Conservation (phyloP, 2,329 filamentous ascomycete species). For the Xylariaceae sp. region DNA sequence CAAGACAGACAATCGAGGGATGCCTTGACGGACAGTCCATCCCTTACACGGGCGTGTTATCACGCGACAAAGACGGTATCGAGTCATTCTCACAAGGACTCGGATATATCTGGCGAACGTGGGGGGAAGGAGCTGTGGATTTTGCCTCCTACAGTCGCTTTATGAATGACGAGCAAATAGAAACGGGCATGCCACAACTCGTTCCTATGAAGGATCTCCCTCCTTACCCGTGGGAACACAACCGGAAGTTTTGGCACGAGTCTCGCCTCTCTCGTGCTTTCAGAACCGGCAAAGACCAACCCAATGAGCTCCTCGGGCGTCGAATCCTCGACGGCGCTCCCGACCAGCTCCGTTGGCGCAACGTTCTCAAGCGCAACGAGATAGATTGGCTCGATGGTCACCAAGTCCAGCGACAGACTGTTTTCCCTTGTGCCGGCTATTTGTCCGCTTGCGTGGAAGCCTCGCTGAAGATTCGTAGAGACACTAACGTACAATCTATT, state of each 20-base stretch:
- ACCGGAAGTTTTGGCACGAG: slow-evolving; percentile 5
- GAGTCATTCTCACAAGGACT: too few relatives aligned
- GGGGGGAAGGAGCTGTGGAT: too few relatives aligned
- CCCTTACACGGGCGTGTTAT: slow-evolving; percentile 1
- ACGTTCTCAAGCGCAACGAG: neutral
- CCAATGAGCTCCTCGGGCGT: neutral
- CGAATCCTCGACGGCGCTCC: neutral
- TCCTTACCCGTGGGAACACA: slow-evolving; percentile 17
- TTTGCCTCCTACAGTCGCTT: too few relatives aligned
- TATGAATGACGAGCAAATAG: too few relatives aligned
- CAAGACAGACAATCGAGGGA: slow-evolving; percentile 29
- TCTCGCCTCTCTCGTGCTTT: neutral
- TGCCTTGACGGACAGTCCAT: neutral
- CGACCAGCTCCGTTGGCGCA: neutral
- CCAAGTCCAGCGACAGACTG: slow-evolving; percentile 3
- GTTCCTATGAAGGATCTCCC: slow-evolving; percentile 5
- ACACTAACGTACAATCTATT: neutral
- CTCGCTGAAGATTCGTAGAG: neutral
- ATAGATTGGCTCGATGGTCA: slow-evolving; percentile 6
- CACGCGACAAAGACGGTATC: slow-evolving; percentile 8
- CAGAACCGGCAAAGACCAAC: neutral
- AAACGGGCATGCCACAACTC: too few relatives aligned
- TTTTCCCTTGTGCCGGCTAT: slow-evolving; percentile 12
- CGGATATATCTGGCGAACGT: too few relatives aligned
- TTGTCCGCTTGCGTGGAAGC: slow-evolving; percentile 1